Conservation (phyloP, 2,329 filamentous ascomycete genomes). For the Neonectria hederae region DNA sequence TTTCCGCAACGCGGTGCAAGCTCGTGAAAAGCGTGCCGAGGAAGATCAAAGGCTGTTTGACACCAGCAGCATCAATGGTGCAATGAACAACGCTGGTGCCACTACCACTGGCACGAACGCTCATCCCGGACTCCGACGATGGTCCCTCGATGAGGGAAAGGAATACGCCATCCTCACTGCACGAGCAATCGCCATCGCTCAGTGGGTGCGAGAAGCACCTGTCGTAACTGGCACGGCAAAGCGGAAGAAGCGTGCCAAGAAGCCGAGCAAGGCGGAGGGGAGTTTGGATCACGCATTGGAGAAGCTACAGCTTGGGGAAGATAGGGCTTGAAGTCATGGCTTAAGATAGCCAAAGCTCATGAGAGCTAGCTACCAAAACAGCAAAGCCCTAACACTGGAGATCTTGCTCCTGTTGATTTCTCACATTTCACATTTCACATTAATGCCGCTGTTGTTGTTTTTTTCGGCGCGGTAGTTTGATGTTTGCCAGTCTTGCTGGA, state of each 20-base stretch:
- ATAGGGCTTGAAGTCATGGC: neutral
- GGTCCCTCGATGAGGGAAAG: conserved; percentile 71
- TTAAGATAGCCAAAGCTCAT: neutral
- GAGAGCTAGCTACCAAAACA: neutral
- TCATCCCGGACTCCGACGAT: conserved; percentile 56
- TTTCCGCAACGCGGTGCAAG: conserved; percentile 70
- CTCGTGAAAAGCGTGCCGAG: conserved; percentile 66
- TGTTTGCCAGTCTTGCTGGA: neutral
- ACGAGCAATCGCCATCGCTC: conserved; percentile 72
- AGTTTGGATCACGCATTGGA: conserved; percentile 21
- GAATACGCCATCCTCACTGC: conserved; percentile 77
- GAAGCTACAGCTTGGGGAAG: conserved; percentile 23
- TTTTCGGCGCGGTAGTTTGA: neutral
- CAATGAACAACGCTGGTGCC: neutral
- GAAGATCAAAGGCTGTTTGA: conserved; percentile 54
- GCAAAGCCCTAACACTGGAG: neutral
- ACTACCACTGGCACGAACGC: neutral
- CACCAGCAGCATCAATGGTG: neutral
- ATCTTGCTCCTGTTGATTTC: neutral
- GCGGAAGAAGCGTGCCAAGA: conserved; percentile 51
- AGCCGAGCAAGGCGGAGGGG: conserved; percentile 22
- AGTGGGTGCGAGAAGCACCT: conserved; percentile 74
- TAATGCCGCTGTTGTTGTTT: neutral
- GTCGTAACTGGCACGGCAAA: conserved; percentile 48
- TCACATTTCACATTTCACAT: neutral